Evolutionary conservation across 1,139 yeast species (phyloP).

Genomic region (Kodamaea anthophila): DNA sequence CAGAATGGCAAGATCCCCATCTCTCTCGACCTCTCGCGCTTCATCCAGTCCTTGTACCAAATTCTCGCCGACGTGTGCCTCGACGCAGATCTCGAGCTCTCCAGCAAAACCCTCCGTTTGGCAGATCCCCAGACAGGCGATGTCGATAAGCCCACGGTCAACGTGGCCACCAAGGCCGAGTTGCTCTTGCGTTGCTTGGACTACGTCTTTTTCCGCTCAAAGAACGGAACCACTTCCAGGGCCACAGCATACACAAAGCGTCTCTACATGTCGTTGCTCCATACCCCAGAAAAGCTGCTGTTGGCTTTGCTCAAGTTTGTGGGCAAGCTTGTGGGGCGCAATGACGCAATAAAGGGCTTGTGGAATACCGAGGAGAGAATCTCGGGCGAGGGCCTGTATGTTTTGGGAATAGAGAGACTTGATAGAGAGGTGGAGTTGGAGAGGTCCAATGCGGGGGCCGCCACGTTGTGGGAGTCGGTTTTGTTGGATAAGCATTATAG

Average conservation of each 20-base stretch:
- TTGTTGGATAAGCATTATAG: slow-evolving; percentile 76
- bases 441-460: slow-evolving; percentile 79
- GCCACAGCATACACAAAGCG: slow-evolving; percentile 83
- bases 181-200: slow-evolving; percentile 73
- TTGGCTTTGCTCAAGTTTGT: slow-evolving; percentile 71
- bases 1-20: slow-evolving; percentile 51
- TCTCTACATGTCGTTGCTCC: slow-evolving; percentile 57
- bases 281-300: slow-evolving; percentile 84
- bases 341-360: slow-evolving; percentile 64
- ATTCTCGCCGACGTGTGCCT: slow-evolving; percentile 61
- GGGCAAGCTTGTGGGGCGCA: slow-evolving; percentile 67
- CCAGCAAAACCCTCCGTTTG: slow-evolving; percentile 71
- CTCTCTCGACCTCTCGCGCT: slow-evolving; percentile 60
- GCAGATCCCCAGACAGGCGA: slow-evolving; percentile 59
- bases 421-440: slow-evolving; percentile 50
- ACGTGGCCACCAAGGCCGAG: slow-evolving; percentile 86
- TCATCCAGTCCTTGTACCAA: slow-evolving; percentile 67
- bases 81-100: slow-evolving; percentile 81
- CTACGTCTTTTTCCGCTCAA: slow-evolving; percentile 71
- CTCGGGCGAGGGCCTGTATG: slow-evolving; percentile 59
- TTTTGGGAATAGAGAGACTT: slow-evolving; percentile 57
- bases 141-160: slow-evolving; percentile 60
- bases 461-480: slow-evolving; percentile 84
- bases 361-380: slow-evolving; percentile 86
- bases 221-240: slow-evolving; percentile 63